A percentile compares a stretch with the other conserved stretches of the same genome.
These are phyloP conservation scores for Blastobotrys serpentis DNA, from an alignment of 1,139 yeast species.

Conservation along the genomic window DNA sequence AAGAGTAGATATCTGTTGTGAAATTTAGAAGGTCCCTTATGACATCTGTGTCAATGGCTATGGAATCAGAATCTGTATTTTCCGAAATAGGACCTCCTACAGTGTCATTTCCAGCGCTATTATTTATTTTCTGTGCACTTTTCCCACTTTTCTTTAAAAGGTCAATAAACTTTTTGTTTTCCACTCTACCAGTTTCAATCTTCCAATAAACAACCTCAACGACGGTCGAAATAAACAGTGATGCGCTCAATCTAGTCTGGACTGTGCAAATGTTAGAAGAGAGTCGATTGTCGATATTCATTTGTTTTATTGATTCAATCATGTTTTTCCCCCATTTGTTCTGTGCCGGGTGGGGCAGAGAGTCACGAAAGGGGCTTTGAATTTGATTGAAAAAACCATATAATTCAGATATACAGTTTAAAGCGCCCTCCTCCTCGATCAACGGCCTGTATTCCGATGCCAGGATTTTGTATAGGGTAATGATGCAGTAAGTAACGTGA, in stretches of 20 bases:
- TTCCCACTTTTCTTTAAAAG: neutral
- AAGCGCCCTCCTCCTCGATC: conserved; percentile 14
- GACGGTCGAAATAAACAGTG: conserved; percentile 17
- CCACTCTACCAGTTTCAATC: conserved; percentile 6
- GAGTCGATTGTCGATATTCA: conserved; percentile 17
- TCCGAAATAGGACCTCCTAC: neutral
- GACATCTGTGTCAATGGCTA: neutral
- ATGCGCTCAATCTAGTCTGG: conserved; percentile 19
- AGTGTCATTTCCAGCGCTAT: neutral
- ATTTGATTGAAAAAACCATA: conserved; percentile 11
- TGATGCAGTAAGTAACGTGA: conserved; percentile 7
- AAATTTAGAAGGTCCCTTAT: neutral
- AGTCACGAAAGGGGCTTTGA: neutral
- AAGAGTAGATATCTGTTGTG: neutral
- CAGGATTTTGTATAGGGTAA: conserved; percentile 15
- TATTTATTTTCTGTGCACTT: neutral
- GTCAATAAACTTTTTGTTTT: neutral
- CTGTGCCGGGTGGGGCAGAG: neutral
- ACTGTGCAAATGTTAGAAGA: conserved; percentile 17
- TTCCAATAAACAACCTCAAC: conserved; percentile 9
- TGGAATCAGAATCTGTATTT: neutral
- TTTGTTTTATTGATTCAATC: conserved; percentile 12
- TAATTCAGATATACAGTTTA: conserved; percentile 18
- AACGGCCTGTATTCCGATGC: conserved; percentile 11
- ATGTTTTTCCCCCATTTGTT: conserved; percentile 13